Conservation (phyloP, 495 filamentous ascomycete species). For the Jackrogersella minutella region DNA sequence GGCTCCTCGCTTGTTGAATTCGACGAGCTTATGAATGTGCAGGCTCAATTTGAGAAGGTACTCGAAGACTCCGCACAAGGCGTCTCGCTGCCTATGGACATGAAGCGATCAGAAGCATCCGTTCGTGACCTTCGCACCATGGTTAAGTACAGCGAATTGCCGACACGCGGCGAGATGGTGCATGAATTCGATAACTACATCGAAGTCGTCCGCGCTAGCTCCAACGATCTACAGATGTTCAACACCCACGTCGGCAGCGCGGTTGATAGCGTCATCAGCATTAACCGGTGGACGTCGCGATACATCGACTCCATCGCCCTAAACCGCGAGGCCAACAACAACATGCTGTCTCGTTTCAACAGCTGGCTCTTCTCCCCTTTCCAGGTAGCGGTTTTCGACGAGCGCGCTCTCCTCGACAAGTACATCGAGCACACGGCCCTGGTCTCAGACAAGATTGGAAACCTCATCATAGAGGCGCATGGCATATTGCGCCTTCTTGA, state of each 20-base stretch:
- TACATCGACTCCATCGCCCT: constrained; percentile 66
- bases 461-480: constrained; percentile 71
- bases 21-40: constrained; percentile 70
- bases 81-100: constrained; percentile 69
- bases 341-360: constrained; percentile 45
- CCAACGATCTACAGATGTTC: constrained; percentile 68
- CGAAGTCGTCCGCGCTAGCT: constrained; percentile 62
- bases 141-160: constrained; percentile 58
- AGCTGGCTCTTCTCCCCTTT: constrained; percentile 62
- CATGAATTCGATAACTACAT: constrained; percentile 74
- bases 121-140: constrained; percentile 77
- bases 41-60: constrained; percentile 70
- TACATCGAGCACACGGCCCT: constrained; percentile 71
- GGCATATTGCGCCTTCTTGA: constrained; percentile 63
- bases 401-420: constrained; percentile 61
- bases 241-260: constrained; percentile 72
- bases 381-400: constrained; percentile 60
- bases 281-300: constrained; percentile 67
- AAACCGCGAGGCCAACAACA: constrained; percentile 48
- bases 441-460: constrained; percentile 70
- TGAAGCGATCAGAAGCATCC: constrained; percentile 74
- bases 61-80: constrained; percentile 65
- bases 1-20: constrained; percentile 61
- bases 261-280: constrained; percentile 72
- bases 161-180: constrained; percentile 65